Evolutionary conservation across 1,139 yeast species (phyloP), one percentile per base, ranked within the genome.

Genomic region (Kodamaea sp.): DNA sequence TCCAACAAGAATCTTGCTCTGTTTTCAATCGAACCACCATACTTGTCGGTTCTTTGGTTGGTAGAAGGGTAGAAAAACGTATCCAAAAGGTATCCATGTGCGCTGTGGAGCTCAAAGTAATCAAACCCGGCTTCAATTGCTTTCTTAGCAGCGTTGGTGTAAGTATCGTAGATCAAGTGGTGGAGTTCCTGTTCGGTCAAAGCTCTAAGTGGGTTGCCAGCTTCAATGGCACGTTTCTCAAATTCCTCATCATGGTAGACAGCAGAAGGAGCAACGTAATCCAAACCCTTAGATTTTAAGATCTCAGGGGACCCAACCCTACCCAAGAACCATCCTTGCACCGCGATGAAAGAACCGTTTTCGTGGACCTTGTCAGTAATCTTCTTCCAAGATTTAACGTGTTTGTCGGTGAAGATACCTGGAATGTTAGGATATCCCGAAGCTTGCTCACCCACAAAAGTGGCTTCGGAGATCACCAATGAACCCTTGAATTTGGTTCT

Each of bases 51-150:
- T 54, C 89, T 70, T 41, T 67, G 50, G 61, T 83, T 83, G 27
- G 77, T 56, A 24, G 56, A 47, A 29, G 55, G 43, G 26, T 58
- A 56, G 31, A 81, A 53, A 53, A 83, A 82, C 55, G 77, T 80
- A 57, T 81, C 81, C 29, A 80, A 50, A 35, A 83, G 61, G 56
- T 79, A 83, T 9, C 89, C 89, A 56, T 83, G 80, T n/a, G 88
- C 90, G 28, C 63, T 65, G 50, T 83, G 90, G 37, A 83, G 52
- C 57, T 83, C 87, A 26, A 83, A 72, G 45, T 79, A 80, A 52
- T 83, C 90, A 41, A 80, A 80, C 10, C 89, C 88, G 4, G 83
- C 83, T 6, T 52, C 63, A 27, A 76, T 43, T 2, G 80, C 75
- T 31, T 63, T 63, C 44, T 60, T 59, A 15, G 80, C 79, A 6